phyloP scores from a whole-genome alignment of 2,329 filamentous ascomycete genomes.

The Aspergillus spinulosporus region DNA sequence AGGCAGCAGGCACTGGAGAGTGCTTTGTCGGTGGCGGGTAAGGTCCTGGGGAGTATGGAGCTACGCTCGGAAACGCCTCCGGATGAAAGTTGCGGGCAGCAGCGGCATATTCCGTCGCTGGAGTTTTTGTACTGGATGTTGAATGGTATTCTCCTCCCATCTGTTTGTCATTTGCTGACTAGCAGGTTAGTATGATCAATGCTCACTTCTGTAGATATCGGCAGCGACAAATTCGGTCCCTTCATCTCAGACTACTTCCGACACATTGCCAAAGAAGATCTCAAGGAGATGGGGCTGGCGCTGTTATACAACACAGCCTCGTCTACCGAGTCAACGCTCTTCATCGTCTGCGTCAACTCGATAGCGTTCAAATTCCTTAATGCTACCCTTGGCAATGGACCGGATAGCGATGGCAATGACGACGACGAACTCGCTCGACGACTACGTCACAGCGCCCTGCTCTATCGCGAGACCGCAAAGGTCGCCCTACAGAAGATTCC shows the following conservation, averaged over 20 bases:
- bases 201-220: constrained; percentile 18
- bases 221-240: constrained; percentile 18
- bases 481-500: constrained; percentile 21
- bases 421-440: constrained; percentile 7
- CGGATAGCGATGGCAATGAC: background rate
- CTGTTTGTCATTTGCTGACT: no score
- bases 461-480: constrained; percentile 18
- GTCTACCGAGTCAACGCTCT: constrained; percentile 14
- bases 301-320: constrained; percentile 17
- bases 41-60: constrained; percentile 11
- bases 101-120: constrained; percentile 10
- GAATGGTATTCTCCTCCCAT: constrained; percentile 18
- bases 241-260: constrained; percentile 26
- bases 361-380: constrained; percentile 27
- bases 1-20: constrained; percentile 19
- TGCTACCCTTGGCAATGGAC: constrained; percentile 10
- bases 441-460: constrained; percentile 11
- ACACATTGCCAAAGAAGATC: constrained; percentile 18
- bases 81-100: background rate
- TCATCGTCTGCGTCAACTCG: constrained; percentile 24
- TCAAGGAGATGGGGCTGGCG: constrained; percentile 25
- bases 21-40: constrained; percentile 15
- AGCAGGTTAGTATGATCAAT: background rate
- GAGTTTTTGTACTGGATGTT: constrained; percentile 27
- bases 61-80: background rate